Base-by-base conservation (phyloP, 2,329 filamentous ascomycete species). In the Hymenoscyphus fructigenus region DNA sequence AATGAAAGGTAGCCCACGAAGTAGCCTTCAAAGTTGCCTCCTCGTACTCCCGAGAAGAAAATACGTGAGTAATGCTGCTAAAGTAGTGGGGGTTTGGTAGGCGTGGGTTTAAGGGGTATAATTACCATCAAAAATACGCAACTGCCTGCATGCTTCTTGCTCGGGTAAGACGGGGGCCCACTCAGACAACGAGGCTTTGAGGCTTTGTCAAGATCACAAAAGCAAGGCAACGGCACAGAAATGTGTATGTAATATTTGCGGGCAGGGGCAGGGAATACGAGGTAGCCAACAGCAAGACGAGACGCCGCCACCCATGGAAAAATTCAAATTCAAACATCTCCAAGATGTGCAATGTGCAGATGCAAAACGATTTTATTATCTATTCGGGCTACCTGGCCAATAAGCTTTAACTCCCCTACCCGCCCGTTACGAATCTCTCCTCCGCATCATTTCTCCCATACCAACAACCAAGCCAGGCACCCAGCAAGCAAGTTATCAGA, bases 121-220 rank as follows among this genome's bases (percentile, higher is more conserved):
- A 38, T 38, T 38, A 15, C 14, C 36, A 5, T 5, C 12, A 10
- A 36, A 14, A 2, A 10, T 38, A 38, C 36, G 36, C 36, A 38
- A 38, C 36, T 17, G 15, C 36, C 20, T 53, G 47, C 47, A 28
- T 26, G 47, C 20, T 10, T 53, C 47, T 53, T 26, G n/a, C 36
- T 53, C 47, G 20, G 47, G 47, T 53, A 53, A 53, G 47, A 53
- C 47, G 47, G n/a, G 44, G n/a, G 47, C 20, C 47, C 47, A 53
- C 47, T 53, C 20, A 23, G 5, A 53, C 47, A 23, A 20, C 7
- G 44, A 26, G 47, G 20, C 47, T 53, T 53, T 23, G 20, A 23
- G 47, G 47, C 47, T 53, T 53, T 53, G 47, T 53, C 47, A 53
- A 26, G 47, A 28, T 53, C 47, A 26, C 9, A 23, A 50, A 53